Evolutionary conservation across 2,329 filamentous ascomycete species (phyloP), one percentile per base, ranked within the genome.

Genomic region (Aspergillus ochraceoroseus): DNA sequence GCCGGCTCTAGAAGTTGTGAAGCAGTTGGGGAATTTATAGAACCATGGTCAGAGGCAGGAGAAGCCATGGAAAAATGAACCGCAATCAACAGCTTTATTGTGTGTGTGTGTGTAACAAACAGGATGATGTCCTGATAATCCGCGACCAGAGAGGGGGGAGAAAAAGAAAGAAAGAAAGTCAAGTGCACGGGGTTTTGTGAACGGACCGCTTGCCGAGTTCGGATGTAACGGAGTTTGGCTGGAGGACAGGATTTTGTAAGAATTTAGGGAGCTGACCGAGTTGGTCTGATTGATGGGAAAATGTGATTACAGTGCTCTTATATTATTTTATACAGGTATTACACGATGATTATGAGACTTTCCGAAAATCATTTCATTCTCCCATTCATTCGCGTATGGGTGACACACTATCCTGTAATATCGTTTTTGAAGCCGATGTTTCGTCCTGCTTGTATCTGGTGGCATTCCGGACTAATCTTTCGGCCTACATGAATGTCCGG

Each of bases 211-310:
- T 14, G 36, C 44, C 46, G 42, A 40, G 43, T 33, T 52, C 56
- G 58, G 58, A 59, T 55, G 58, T 58, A 59, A 55, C 58, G 57
- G 58, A 33, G 34, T 47, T 51, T 45, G 32, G 37, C 23, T 30
- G 39, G 42, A 30, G 25, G 26, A 12, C 14, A 30, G 17, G 14
- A 14, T 11, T 11, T 18, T 7, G 18, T 13, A n/a, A 13, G 19
- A 35, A 5, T 28, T n/a, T 41, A 41, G n/a, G n/a, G n/a, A 41
- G 38, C 38, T 31, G 32, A 35, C 31, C 30, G n/a, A n/a, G n/a
- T n/a, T n/a, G n/a, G n/a, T n/a, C n/a, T n/a, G n/a, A n/a, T 12
- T 31, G 14, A 17, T 31, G 29, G 29, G 9, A n/a, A n/a, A n/a
- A n/a, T n/a, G 9, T 31, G 15, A 28, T 28, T 31, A 28, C 26